phyloP scores from a whole-genome alignment of 768 basidiomycete species.

The Tylopilus felleus region DNA sequence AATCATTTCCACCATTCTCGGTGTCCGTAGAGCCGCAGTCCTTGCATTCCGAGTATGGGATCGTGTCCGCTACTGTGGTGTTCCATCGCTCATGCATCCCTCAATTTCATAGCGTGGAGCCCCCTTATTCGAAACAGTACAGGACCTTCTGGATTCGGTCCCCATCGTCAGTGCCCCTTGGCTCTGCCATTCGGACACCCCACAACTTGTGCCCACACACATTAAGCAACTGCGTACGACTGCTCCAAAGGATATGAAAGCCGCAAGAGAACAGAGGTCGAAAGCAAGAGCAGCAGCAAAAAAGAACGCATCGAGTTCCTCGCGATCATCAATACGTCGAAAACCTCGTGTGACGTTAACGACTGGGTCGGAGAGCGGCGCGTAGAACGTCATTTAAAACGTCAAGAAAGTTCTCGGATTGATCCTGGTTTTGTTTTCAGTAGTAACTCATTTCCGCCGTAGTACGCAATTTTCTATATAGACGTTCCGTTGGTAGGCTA shows the following conservation, averaged over 20 bases:
- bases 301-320: constrained; percentile 13
- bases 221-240: constrained; percentile 79
- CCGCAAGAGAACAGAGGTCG: constrained; percentile 55
- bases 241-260: constrained; percentile 75
- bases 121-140: constrained; percentile 36
- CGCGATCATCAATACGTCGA: constrained; percentile 8
- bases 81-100: constrained; percentile 5
- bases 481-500: not conserved
- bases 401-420: not conserved
- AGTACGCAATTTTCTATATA: not conserved
- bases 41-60: constrained; percentile 63
- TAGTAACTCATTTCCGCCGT: not conserved
- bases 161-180: constrained; percentile 63
- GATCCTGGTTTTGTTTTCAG: not conserved
- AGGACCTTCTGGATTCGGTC: constrained; percentile 45
- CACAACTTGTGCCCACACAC: constrained; percentile 60
- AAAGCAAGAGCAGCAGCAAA: constrained; percentile 51
- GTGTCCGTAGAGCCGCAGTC: constrained; percentile 62
- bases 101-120: constrained; percentile 36
- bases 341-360: constrained; percentile 24
- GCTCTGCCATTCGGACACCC: constrained; percentile 37
- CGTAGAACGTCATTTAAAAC: not conserved
- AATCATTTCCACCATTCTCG: constrained; percentile 56
- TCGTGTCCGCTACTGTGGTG: not conserved
- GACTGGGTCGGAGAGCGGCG: constrained; percentile 3